A percentile compares a stretch with the other conserved stretches of the same genome.
Evolutionary conservation across 176 grass and related monocot genomes (phyloP).

Genomic region (Calamus simplicifolius): DNA sequence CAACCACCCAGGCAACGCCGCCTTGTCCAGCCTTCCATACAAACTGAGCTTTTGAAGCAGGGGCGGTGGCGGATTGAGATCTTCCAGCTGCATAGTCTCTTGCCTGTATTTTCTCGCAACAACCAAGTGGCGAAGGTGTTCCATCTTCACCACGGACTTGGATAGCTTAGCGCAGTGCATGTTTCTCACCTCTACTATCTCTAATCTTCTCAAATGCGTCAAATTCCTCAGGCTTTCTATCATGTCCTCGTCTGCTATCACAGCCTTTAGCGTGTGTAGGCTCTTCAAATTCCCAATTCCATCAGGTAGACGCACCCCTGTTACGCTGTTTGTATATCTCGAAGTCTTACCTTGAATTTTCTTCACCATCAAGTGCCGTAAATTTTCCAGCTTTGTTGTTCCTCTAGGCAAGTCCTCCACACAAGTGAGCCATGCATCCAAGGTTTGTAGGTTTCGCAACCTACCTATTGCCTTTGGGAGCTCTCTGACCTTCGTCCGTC

Average conservation of each 20-base stretch:
- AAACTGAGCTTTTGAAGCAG: neutral
- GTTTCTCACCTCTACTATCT: neutral
- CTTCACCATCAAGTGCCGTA: constrained; percentile 1
- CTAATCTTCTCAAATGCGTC: neutral
- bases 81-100: neutral
- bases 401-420: constrained; percentile 23
- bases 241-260: neutral
- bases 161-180: neutral
- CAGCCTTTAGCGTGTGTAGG: neutral
- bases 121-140: neutral
- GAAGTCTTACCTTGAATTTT: neutral
- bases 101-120: neutral
- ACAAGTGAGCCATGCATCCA: constrained; percentile 19
- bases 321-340: neutral
- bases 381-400: constrained; percentile 22
- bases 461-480: constrained; percentile 24
- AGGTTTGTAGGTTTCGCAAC: constrained; percentile 22
- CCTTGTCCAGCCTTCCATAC: neutral
- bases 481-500: constrained; percentile 17
- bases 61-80: neutral
- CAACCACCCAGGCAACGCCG: neutral
- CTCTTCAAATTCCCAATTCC: neutral
- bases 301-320: neutral
- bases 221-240: neutral
- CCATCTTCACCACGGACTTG: neutral